A percentile compares a stretch with the other conserved stretches of the same genome.
Evolutionary conservation across 1,284 basidiomycete species (phyloP).

Genomic region (Cutaneotrichosporon cyanovorans): DNA sequence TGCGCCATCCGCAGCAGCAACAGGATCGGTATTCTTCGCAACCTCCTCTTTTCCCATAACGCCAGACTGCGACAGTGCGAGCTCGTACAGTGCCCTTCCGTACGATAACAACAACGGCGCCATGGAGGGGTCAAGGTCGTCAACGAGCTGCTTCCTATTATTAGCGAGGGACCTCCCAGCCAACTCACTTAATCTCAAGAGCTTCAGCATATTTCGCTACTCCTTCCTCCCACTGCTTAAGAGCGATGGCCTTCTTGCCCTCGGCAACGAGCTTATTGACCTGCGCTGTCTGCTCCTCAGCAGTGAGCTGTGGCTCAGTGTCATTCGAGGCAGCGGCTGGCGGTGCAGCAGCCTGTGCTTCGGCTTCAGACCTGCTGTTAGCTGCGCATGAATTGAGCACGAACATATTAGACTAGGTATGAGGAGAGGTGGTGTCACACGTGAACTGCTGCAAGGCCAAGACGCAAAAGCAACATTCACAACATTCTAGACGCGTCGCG

Average conservation of each 20-base stretch:
- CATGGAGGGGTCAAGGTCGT: constrained; percentile 65
- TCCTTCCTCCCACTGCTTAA: constrained; percentile 77
- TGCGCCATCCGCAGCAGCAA: constrained; percentile 8
- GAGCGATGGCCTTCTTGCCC: constrained; percentile 62
- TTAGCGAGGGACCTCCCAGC: not conserved
- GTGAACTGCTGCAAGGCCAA: not conserved
- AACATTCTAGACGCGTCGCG: constrained; percentile 3
- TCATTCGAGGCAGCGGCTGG: not conserved
- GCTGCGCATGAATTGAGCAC: not conserved
- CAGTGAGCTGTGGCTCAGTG: not conserved
- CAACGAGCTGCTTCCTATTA: constrained; percentile 59
- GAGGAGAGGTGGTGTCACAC: not conserved
- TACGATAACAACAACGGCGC: constrained; percentile 79
- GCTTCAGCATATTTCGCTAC: constrained; percentile 76
- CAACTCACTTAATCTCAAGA: constrained; percentile 65
- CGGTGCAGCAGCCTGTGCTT: not conserved
- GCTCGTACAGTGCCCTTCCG: constrained; percentile 77
- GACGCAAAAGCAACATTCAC: constrained; percentile 1
- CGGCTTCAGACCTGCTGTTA: constrained; percentile 1
- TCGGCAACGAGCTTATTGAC: constrained; percentile 36
- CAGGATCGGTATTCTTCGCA: constrained; percentile 52
- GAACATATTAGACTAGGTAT: not conserved
- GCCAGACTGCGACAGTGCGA: constrained; percentile 68
- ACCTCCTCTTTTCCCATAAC: constrained; percentile 71
- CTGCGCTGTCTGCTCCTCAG: constrained; percentile 13